Base-by-base conservation (phyloP, 495 filamentous ascomycete genomes). In the Penicillium paxilli region DNA sequence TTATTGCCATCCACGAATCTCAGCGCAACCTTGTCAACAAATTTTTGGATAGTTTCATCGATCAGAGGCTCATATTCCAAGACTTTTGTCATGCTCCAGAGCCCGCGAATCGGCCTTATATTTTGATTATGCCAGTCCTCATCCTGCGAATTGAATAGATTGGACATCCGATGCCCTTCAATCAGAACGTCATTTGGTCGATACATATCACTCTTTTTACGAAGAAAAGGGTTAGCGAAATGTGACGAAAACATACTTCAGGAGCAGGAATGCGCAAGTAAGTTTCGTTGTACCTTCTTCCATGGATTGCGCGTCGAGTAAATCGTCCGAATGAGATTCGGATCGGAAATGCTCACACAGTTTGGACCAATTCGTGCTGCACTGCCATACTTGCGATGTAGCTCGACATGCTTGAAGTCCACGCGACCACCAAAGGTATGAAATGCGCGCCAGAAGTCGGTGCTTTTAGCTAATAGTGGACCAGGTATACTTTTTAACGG, bases 331-430 rank as follows among this genome's bases (percentile, higher is more conserved):
- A 80, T 80, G 0, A 66, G 75, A 37, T 68, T 65, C 3, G 54
- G 63, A 37, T 74, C 75, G 35, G 71, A 59, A 28, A 84, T 73
- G 55, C 80, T 83, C 16, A 87, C 70, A 45, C 76, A 75, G 10
- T 82, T 76, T 3, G 83, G 83, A 0, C 82, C 83, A 14, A 85
- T 71, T 9, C 80, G 72, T 17, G 86, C 84, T 1, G 76, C 71
- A 5, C 68, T 65, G 0, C 84, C 84, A 62, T 84, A 83, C 33
- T 68, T 70, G 10, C 65, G 48, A 50, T 86, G 82, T 25, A 85
- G 54, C 3, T 65, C 57, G 2, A 59, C 25, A 51, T 55, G 55
- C 52, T 50, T 57, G 25, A 57, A 26, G 44, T 58, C 62, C 12
- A 56, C 54, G 40, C 52, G 55, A 8, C 58, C 58, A 17, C 44